Evolutionary conservation across 768 basidiomycete genomes (phyloP).

Genomic region (Gautieria morchelliformis): DNA sequence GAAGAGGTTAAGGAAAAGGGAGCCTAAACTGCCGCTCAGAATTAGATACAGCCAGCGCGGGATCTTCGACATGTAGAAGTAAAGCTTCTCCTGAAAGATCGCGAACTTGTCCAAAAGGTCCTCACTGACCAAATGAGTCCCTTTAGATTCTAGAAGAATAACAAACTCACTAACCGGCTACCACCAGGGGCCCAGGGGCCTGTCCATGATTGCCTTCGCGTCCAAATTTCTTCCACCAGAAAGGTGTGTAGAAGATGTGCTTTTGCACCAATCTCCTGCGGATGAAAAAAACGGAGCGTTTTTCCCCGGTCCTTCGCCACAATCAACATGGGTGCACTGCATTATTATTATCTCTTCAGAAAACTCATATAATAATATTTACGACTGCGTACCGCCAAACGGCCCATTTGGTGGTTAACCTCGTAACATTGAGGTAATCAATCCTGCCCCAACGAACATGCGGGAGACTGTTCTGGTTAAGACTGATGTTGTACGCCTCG

Average conservation of each 20-base stretch:
- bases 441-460: conserved; percentile 77
- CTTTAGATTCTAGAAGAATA: not conserved
- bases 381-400: conserved; percentile 57
- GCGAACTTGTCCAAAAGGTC: conserved; percentile 55
- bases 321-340: conserved; percentile 70
- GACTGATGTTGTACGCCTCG: conserved; percentile 55
- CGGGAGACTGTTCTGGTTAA: conserved; percentile 50
- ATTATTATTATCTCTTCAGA: conserved; percentile 4
- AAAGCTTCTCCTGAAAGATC: conserved; percentile 35
- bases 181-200: conserved; percentile 69
- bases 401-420: conserved; percentile 74
- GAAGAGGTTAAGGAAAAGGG: conserved; percentile 55
- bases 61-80: conserved; percentile 41
- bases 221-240: conserved; percentile 56
- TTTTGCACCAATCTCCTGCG: conserved; percentile 49
- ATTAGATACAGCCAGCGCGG: conserved; percentile 71
- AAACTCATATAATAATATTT: conserved; percentile 19
- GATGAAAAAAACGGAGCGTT: conserved; percentile 72
- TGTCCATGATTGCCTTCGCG: conserved; percentile 56
- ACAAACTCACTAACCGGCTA: conserved; percentile 37
- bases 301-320: conserved; percentile 62
- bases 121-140: conserved; percentile 38
- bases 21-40: conserved; percentile 54
- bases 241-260: conserved; percentile 56
- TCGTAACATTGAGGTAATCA: conserved; percentile 79